These are phyloP conservation scores for Trichoderma hamatum DNA, from an alignment of 2,329 filamentous ascomycete genomes.

Conservation along the genomic window DNA sequence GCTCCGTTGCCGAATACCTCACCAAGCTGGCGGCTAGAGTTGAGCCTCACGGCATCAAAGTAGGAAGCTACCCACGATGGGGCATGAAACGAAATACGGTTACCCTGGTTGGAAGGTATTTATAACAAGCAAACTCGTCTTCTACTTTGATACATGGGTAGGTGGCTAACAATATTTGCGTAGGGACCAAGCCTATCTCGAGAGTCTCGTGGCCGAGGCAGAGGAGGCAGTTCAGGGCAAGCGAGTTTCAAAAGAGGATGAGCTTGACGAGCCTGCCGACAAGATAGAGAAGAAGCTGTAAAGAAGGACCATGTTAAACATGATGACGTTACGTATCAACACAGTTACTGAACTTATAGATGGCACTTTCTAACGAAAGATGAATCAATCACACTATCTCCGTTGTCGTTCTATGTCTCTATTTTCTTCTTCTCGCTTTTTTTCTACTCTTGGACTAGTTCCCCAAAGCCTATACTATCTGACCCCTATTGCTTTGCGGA, in stretches of 20 bases:
- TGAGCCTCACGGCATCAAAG: slow-evolving; percentile 78
- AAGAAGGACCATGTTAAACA: neutral
- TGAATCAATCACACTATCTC: no score
- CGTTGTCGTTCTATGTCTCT: neutral
- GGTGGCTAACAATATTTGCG: neutral
- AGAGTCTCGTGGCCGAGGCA: slow-evolving; percentile 77
- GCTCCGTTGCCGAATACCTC: slow-evolving; percentile 78
- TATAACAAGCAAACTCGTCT: neutral
- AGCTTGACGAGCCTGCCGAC: slow-evolving; percentile 58
- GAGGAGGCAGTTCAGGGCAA: slow-evolving; percentile 74
- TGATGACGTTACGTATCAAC: neutral
- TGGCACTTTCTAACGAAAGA: neutral
- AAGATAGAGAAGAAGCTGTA: slow-evolving; percentile 19
- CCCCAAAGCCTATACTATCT: neutral
- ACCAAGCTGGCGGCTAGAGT: slow-evolving; percentile 77
- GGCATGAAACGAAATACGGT: slow-evolving; percentile 86
- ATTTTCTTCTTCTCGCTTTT: neutral
- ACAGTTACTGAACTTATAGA: neutral
- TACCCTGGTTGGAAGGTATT: slow-evolving; percentile 72
- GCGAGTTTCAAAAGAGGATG: slow-evolving; percentile 70
- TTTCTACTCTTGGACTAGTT: neutral
- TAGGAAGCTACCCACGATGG: slow-evolving; percentile 94
- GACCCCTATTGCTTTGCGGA: neutral
- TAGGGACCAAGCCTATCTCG: slow-evolving; percentile 74
- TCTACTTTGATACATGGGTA: neutral